phyloP scores from a whole-genome alignment of 2,329 filamentous ascomycete genomes.

The Diaporthe sp. region DNA sequence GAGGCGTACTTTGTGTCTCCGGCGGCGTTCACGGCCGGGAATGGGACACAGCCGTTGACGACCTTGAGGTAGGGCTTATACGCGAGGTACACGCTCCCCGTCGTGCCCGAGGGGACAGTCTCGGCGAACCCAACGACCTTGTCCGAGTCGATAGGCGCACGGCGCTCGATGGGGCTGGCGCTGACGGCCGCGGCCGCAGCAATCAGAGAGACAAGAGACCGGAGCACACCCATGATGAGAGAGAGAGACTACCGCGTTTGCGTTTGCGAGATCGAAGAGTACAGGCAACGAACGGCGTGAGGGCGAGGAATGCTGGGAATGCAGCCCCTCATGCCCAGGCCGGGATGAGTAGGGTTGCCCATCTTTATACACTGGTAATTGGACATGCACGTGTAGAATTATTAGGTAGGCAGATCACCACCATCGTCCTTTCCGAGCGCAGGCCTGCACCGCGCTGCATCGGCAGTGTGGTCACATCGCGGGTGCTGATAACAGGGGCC shows the following conservation, averaged over 20 bases:
- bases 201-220: constrained; percentile 16
- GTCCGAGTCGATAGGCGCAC: constrained; percentile 49
- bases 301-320: neutral
- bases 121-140: constrained; percentile 66
- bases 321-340: neutral
- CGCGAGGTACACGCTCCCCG: constrained; percentile 65
- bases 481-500: neutral
- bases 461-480: constrained; percentile 25
- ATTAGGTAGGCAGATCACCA: constrained; percentile 29
- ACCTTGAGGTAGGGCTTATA: constrained; percentile 71
- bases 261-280: neutral
- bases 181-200: constrained; percentile 17
- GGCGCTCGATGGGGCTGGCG: constrained; percentile 38
- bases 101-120: constrained; percentile 62
- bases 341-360: neutral
- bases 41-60: constrained; percentile 73
- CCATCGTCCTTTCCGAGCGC: constrained; percentile 10
- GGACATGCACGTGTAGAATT: constrained; percentile 19
- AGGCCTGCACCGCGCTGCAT: neutral
- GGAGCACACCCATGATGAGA: constrained; percentile 28
- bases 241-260: neutral
- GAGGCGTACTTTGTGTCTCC: constrained; percentile 68
- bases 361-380: constrained; percentile 15
- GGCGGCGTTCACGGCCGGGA: constrained; percentile 69
- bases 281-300: neutral